A percentile compares a stretch with the other conserved stretches of the same genome.
Evolutionary conservation across 208 protist genomes (phyloP).

Genomic region (Leishmania turanica): DNA sequence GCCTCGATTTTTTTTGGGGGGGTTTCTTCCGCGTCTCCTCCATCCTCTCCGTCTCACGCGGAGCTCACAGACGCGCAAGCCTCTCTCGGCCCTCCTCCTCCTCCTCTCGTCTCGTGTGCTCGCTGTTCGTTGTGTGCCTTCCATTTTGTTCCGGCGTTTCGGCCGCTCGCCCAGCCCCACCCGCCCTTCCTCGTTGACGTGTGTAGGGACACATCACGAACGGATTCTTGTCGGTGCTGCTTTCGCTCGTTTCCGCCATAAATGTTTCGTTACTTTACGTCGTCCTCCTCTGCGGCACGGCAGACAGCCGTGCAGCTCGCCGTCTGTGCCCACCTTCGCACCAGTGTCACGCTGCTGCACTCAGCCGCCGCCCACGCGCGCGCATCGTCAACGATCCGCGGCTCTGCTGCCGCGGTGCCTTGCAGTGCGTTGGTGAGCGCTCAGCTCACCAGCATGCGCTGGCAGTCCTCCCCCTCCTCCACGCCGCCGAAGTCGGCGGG

Average conservation of each 20-base stretch:
- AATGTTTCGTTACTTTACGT: constrained; percentile 21
- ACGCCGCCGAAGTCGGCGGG: background rate
- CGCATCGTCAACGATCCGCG: background rate
- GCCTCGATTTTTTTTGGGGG: background rate
- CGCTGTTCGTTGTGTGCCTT: constrained; percentile 9
- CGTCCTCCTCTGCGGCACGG: constrained; percentile 2
- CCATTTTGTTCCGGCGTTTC: constrained; percentile 3
- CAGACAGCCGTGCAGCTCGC: constrained; percentile 10
- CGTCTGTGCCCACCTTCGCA: background rate
- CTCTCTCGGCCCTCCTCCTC: background rate
- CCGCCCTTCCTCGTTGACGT: background rate
- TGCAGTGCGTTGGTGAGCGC: background rate
- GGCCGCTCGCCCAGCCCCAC: background rate
- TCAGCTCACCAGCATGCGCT: constrained; percentile 1
- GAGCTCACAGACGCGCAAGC: background rate
- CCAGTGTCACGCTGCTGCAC: background rate
- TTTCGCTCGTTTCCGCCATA: background rate
- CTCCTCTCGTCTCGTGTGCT: background rate
- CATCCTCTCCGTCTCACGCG: constrained; percentile 9
- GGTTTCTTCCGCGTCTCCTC: constrained; percentile 16
- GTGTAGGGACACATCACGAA: background rate
- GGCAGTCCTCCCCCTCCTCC: constrained; percentile 18
- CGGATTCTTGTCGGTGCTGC: background rate
- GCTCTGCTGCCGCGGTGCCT: background rate
- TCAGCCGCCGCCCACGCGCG: constrained; percentile 5